Conservation (phyloP, 306 rosid species). For the Bauhinia variegata region DNA sequence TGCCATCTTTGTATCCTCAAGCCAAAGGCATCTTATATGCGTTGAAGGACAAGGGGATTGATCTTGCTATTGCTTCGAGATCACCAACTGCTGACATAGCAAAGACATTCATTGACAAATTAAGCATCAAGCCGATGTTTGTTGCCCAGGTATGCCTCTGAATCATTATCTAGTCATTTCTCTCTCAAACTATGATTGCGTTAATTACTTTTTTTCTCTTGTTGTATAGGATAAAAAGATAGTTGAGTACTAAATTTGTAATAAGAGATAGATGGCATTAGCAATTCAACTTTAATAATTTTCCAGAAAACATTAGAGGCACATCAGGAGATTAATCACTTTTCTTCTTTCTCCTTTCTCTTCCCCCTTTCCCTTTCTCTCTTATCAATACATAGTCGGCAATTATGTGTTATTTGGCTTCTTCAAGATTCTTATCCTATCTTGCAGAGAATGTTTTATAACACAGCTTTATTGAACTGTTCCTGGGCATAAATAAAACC, state of each 20-base stretch:
- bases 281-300: too few relatives aligned
- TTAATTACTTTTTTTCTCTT: too few relatives aligned
- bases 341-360: too few relatives aligned
- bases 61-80: constrained; percentile 84
- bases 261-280: too few relatives aligned
- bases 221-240: too few relatives aligned
- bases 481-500: not conserved
- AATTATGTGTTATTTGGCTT: not conserved
- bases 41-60: constrained; percentile 72
- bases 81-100: constrained; percentile 89
- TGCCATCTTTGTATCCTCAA: constrained; percentile 76
- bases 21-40: constrained; percentile 73
- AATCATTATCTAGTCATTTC: not conserved
- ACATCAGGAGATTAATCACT: too few relatives aligned
- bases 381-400: not conserved
- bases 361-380: too few relatives aligned
- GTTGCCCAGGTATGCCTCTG: constrained; percentile 45
- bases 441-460: not conserved
- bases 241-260: too few relatives aligned
- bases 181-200: too few relatives aligned
- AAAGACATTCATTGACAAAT: constrained; percentile 61
- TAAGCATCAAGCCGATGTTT: constrained; percentile 48
- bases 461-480: too few relatives aligned
- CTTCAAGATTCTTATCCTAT: not conserved
- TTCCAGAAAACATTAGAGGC: too few relatives aligned